A percentile compares a stretch with the other conserved stretches of the same genome.
Conservation (phyloP, 441 rosid species). For the Pelargonium australe region DNA sequence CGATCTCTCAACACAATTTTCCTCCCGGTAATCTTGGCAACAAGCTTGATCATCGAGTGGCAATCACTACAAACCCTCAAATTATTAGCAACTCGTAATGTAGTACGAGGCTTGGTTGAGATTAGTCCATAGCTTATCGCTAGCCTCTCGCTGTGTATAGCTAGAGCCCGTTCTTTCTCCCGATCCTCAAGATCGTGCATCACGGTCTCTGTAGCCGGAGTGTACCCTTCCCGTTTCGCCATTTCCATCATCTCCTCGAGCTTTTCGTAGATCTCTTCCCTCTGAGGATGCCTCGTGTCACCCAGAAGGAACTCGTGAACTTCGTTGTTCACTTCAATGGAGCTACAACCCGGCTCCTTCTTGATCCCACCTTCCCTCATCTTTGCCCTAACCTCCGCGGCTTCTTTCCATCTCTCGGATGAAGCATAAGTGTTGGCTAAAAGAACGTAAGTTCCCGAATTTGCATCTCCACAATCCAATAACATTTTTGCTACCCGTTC, state of each 20-base stretch:
- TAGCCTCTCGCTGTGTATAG: conserved; percentile 30
- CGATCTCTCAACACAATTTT: conserved; percentile 33
- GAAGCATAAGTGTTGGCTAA: conserved; percentile 38
- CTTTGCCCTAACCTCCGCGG: conserved; percentile 28
- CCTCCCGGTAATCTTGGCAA: conserved; percentile 23
- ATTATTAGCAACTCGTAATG: conserved; percentile 28
- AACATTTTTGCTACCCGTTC: conserved; percentile 30
- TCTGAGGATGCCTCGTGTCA: conserved; percentile 35
- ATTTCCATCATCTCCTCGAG: conserved; percentile 35
- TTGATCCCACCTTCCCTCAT: conserved; percentile 39
- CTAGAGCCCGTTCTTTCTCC: conserved; percentile 31
- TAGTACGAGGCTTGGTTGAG: conserved; percentile 21
- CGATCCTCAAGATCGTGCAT: conserved; percentile 29
- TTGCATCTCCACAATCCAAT: conserved; percentile 24
- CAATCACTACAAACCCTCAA: conserved; percentile 32
- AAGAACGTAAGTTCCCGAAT: conserved; percentile 39
- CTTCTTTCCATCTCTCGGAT: conserved; percentile 43
- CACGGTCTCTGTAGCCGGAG: conserved; percentile 27
- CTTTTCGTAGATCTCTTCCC: conserved; percentile 37
- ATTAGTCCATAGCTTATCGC: conserved; percentile 31
- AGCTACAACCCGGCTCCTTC: conserved; percentile 52
- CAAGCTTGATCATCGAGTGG: conserved; percentile 29
- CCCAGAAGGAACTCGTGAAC: conserved; percentile 43
- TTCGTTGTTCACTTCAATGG: conserved; percentile 35
- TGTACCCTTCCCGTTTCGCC: conserved; percentile 30